Base-by-base conservation (phyloP, 768 basidiomycete species). In the Mycena pura region DNA sequence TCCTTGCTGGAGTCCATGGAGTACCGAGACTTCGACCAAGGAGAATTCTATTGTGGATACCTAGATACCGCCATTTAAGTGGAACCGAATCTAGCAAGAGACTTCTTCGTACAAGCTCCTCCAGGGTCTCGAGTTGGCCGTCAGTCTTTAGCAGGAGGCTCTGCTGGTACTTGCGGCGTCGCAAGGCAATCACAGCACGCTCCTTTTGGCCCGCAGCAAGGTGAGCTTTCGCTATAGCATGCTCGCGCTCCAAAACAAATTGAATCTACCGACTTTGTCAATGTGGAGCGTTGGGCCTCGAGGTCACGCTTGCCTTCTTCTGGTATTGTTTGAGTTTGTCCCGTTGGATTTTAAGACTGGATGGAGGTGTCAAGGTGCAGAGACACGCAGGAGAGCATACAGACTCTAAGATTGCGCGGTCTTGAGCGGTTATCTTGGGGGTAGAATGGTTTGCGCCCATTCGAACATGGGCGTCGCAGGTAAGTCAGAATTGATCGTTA, bases 41-140 rank as follows among this genome's bases (percentile, higher is more conserved):
- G 97, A 95, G 78, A 97, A 99, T 73, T 99, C 97, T 69, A 99
- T 97, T 0, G 91, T 92, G 4, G 94, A 92, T 24, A 98, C 95
- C 96, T 99, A 69, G 17, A 28, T 31, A 34, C 29, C 17, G 34
- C 32, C 14, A 7, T n/a, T 38, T 21, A 38, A 31, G 27, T 34
- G 36, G 39, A 47, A 19, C 2, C 28, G 3, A 32, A 3, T 19
- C 36, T 15, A 44, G 34, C 44, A 11, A 17, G 22, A 17, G 22
- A 36, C 27, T 36, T 39, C 19, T 34, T 77, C 87, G 63, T 62
- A 95, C 96, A 47, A 99, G 80, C 63, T 94, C 88, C 75, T 98
- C 95, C 56, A 99, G 74, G 56, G 86, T 92, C 78, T 91, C 91
- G 22, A 99, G 77, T 71, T 99, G 97, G 6, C 80, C 79, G 71